Evolutionary conservation across 2,329 filamentous ascomycete species (phyloP), one percentile per base, ranked within the genome.

Genomic region (Plectosphaerella sp.): DNA sequence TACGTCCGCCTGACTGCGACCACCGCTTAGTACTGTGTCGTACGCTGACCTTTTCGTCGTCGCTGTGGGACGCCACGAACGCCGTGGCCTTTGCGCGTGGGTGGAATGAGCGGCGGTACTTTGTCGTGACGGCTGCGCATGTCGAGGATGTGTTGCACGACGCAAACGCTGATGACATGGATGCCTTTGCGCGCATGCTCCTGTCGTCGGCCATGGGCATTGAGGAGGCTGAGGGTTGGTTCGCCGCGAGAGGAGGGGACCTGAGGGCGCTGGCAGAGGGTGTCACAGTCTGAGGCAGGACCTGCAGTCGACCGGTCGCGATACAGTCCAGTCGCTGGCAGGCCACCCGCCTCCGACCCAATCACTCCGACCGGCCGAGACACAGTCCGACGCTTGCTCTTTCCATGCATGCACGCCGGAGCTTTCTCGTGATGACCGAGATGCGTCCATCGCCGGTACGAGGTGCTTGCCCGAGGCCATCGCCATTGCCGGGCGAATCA

Each of bases 121-220:
- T 65, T 36, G 62, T 72, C 10, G 62, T 72, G 3, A 18, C 37
- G 37, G 16, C 14, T n/a, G 37, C 15, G 15, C 15, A n/a, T 7
- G 6, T 39, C 7, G 7, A 65, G 53, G 15, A 61, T 67, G 58
- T 65, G 1, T 52, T 70, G 11, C 33, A 51, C 7, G 59, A 66
- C 61, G 67, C 74, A 50, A 59, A 63, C 68, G 67, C 72, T 54
- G 62, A 74, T 59, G 62, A 70, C 54, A 66, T 77, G 58, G 66
- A 77, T 61, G 45, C 64, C 55, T 76, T 76, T 69, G 68, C 73
- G 10, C 62, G 53, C 54, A 66, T 70, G 25, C 59, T 66, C 36
- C 59, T 68, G 18, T 63, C 65, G 3, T 45, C 52, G 5, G 43
- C 53, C 16, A 47, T 55, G 51, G 54, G 54, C n/a, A 10, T 48